Conservation (phyloP, 805 yeast genomes). For the Zygotorulaspora florentina region DNA sequence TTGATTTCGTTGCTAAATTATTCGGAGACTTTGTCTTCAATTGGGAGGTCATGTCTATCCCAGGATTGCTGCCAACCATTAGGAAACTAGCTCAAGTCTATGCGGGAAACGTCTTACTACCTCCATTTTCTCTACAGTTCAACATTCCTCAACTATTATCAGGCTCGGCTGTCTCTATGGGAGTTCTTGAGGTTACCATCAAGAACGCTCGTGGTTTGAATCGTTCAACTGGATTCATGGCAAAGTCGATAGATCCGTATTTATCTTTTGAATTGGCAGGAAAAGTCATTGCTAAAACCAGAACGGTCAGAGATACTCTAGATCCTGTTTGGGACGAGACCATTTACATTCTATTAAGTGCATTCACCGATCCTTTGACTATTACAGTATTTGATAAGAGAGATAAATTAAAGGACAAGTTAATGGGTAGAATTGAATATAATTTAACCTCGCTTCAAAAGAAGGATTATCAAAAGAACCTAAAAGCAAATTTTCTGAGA, state of each 20-base stretch:
- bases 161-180: conserved; percentile 83
- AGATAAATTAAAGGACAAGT: conserved; percentile 66
- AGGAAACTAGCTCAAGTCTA: conserved; percentile 82
- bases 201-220: conserved; percentile 64
- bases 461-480: conserved; percentile 45
- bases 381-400: conserved; percentile 73
- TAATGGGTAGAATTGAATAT: conserved; percentile 70
- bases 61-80: conserved; percentile 80
- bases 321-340: conserved; percentile 85
- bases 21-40: conserved; percentile 80
- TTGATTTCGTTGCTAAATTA: conserved; percentile 72
- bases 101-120: conserved; percentile 80
- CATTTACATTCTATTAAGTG: conserved; percentile 59
- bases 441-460: conserved; percentile 64
- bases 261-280: conserved; percentile 63
- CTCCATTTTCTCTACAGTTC: conserved; percentile 90
- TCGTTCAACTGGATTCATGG: conserved; percentile 60
- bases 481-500: conserved; percentile 58
- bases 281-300: conserved; percentile 60
- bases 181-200: conserved; percentile 70
- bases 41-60: conserved; percentile 81
- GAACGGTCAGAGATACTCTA: conserved; percentile 59
- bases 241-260: conserved; percentile 88
- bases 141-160: conserved; percentile 87
- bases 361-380: conserved; percentile 78